phyloP scores from a whole-genome alignment of 352 stramenopile genomes.

The Phytophthora litchii region DNA sequence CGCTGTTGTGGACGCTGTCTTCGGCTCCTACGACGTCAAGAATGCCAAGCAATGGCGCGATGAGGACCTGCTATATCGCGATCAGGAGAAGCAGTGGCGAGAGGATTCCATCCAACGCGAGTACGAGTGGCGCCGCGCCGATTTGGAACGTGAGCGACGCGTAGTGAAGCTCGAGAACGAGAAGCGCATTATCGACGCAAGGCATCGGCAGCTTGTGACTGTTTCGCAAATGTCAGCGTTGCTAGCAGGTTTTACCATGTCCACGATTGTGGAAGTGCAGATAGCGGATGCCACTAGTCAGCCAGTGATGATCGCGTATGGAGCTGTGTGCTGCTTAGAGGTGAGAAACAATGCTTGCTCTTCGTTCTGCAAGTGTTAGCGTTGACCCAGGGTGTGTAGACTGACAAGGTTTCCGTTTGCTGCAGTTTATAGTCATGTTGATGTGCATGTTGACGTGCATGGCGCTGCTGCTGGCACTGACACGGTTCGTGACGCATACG shows the following conservation, averaged over 20 bases:
- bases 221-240: conserved; percentile 73
- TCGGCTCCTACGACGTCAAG: conserved; percentile 86
- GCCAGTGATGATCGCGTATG: conserved; percentile 59
- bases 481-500: conserved; percentile 75
- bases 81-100: conserved; percentile 81
- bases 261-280: conserved; percentile 77
- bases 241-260: conserved; percentile 74
- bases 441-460: conserved; percentile 78
- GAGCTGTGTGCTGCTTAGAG: conserved; percentile 58
- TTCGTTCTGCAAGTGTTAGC: conserved; percentile 3
- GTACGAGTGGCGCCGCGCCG: conserved; percentile 69
- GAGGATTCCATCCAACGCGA: conserved; percentile 75
- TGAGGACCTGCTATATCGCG: conserved; percentile 71
- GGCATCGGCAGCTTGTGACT: conserved; percentile 67
- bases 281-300: conserved; percentile 50
- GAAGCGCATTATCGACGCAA: conserved; percentile 79
- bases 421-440: conserved; percentile 81
- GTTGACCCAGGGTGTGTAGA: conserved; percentile 3
- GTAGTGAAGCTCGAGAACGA: conserved; percentile 85
- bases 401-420: conserved; percentile 13
- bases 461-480: conserved; percentile 70
- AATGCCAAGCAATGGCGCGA: conserved; percentile 84
- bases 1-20: conserved; percentile 74
- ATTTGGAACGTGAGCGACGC: conserved; percentile 70
- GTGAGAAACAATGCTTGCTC: conserved; percentile 25